Percentiles rank a stretch among this genome's conserved stretches.
phyloP scores from a whole-genome alignment of 163 green algal species.

The Volvox carteri region DNA sequence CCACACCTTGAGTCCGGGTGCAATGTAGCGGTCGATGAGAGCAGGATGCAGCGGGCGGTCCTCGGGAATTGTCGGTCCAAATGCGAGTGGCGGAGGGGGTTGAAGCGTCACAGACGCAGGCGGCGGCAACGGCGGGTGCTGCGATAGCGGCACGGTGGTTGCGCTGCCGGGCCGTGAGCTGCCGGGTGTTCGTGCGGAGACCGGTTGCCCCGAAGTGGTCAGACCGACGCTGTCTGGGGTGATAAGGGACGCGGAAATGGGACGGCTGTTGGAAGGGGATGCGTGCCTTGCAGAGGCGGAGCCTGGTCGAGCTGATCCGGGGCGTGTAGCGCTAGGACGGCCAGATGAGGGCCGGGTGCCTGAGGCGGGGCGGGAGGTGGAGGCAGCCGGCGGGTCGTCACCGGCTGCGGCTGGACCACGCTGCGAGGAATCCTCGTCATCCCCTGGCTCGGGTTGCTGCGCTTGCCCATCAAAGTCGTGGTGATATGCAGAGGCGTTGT shows the following conservation, averaged over 20 bases:
- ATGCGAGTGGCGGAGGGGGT: background rate
- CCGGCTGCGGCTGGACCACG: background rate
- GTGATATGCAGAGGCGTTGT: background rate
- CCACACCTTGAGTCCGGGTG: conserved; percentile 26
- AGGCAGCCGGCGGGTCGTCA: conserved; percentile 22
- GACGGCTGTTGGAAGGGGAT: conserved; percentile 11
- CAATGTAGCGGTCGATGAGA: conserved; percentile 41
- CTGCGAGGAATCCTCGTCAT: background rate
- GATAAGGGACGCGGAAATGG: conserved; percentile 8
- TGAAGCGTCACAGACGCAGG: background rate
- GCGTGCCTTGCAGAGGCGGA: background rate
- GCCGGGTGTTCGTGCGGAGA: background rate
- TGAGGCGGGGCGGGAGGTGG: conserved; percentile 38
- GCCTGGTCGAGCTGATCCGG: conserved; percentile 22
- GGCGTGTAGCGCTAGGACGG: conserved; percentile 6
- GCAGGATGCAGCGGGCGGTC: conserved; percentile 9
- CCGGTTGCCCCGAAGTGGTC: background rate
- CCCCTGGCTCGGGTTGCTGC: background rate
- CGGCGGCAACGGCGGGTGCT: background rate
- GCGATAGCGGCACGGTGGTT: background rate
- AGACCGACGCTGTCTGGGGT: conserved; percentile 39
- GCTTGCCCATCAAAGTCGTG: background rate
- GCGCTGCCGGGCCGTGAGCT: background rate
- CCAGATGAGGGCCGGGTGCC: background rate
- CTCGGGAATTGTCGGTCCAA: conserved; percentile 34